Evolutionary conservation across 495 filamentous ascomycete genomes (phyloP).

Genomic region (Bryoglossum gracile): DNA sequence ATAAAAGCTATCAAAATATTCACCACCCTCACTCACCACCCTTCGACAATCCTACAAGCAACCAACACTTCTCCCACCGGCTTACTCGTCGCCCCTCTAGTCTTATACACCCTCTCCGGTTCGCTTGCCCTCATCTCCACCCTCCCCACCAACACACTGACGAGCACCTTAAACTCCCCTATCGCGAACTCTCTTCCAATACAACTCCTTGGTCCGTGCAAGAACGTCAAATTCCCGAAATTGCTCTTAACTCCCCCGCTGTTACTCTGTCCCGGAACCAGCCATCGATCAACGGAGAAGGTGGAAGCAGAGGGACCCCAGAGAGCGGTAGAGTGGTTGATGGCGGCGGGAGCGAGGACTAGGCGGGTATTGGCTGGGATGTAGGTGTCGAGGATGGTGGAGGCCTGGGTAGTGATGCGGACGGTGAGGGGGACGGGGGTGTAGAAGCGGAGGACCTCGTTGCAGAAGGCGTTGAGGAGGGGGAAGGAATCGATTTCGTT

Average conservation of each 20-base stretch:
- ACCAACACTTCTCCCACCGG: too few relatives aligned
- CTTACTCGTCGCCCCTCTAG: too few relatives aligned
- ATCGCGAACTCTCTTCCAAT: slow-evolving; percentile 58
- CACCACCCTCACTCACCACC: too few relatives aligned
- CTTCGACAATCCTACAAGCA: too few relatives aligned
- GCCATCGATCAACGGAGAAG: slow-evolving; percentile 28
- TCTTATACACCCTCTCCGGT: slow-evolving; percentile 25
- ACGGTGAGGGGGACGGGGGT: slow-evolving; percentile 44
- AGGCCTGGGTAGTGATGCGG: slow-evolving; percentile 51
- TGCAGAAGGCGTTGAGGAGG: slow-evolving; percentile 35
- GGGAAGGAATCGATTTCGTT: slow-evolving; percentile 35
- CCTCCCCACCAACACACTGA: slow-evolving; percentile 56
- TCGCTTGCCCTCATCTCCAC: slow-evolving; percentile 47
- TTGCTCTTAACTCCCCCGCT: slow-evolving; percentile 31
- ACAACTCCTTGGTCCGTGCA: slow-evolving; percentile 39
- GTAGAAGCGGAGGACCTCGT: slow-evolving; percentile 31
- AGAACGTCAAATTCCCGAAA: slow-evolving; percentile 39
- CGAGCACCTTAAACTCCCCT: slow-evolving; percentile 57
- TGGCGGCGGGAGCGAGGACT: slow-evolving; percentile 39
- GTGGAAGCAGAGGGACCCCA: slow-evolving; percentile 27
- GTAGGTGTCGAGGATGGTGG: slow-evolving; percentile 41
- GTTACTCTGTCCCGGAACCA: slow-evolving; percentile 20
- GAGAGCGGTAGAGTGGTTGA: slow-evolving; percentile 37
- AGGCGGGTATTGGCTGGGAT: slow-evolving; percentile 45
- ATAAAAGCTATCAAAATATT: too few relatives aligned